These are phyloP conservation scores for Laetiporus sulphureus DNA, from an alignment of 1,284 basidiomycete genomes.

Conservation along the genomic window DNA sequence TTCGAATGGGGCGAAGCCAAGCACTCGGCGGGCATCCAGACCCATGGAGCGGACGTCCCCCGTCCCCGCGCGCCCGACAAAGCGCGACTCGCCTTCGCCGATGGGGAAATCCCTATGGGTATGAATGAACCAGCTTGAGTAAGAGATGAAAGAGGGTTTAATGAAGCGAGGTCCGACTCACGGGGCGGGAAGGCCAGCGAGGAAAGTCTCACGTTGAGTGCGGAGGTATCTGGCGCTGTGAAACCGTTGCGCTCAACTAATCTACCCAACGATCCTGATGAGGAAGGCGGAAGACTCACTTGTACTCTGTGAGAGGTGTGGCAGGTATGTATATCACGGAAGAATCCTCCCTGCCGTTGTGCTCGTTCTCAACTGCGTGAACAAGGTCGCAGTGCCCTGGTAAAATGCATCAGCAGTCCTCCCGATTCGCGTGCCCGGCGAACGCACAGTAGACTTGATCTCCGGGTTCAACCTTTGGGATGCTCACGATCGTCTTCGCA, in stretches of 20 bases:
- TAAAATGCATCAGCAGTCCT: background rate
- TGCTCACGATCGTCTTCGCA: constrained; percentile 42
- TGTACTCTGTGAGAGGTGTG: constrained; percentile 59
- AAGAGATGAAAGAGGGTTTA: background rate
- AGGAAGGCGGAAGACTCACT: constrained; percentile 31
- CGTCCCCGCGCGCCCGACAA: constrained; percentile 39
- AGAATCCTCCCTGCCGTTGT: constrained; percentile 57
- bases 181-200: constrained; percentile 52
- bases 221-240: constrained; percentile 53
- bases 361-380: constrained; percentile 64
- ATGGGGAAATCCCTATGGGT: constrained; percentile 62
- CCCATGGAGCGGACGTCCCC: constrained; percentile 39
- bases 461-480: constrained; percentile 57
- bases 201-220: constrained; percentile 52
- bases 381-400: constrained; percentile 61
- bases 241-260: background rate
- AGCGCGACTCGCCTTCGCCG: constrained; percentile 61
- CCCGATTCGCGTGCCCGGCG: background rate
- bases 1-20: constrained; percentile 31
- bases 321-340: constrained; percentile 80
- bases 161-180: constrained; percentile 24
- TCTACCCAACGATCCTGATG: background rate
- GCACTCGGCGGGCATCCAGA: constrained; percentile 26
- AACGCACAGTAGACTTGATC: constrained; percentile 68
- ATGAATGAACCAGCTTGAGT: background rate